Evolutionary conservation across 2,329 filamentous ascomycete genomes (phyloP), one percentile per base, ranked within the genome.

Genomic region (Claviceps fusiformis): DNA sequence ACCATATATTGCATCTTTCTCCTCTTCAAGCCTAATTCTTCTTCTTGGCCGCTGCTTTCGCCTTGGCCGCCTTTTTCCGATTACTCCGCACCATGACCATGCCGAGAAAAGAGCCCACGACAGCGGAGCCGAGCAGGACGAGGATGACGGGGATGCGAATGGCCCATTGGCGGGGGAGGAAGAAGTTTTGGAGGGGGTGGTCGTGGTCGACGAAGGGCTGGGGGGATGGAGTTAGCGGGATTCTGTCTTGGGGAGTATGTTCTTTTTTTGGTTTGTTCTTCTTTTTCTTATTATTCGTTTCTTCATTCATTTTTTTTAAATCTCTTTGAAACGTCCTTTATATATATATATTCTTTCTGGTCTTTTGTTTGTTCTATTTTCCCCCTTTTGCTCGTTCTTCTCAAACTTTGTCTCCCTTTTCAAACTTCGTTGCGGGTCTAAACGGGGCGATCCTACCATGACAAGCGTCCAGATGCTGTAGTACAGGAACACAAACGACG

Each of bases 11-110:
- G 2, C 24, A 24, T 24, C 15, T 39, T 39, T 39, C 37, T 2
- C 37, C 5, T 24, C 24, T 24, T 24, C 24, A 2, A 39, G 5
- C 10, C 29, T 78, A 89, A 58, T 85, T 82, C 84, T 95, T 93
- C 83, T 95, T 95, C 78, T 89, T 89, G 37, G 77, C 76, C 24
- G 86, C 85, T 56, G 87, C 86, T 73, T 90, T 91, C 60, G 87
- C 86, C 81, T 97, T 98, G 62, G 89, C 85, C 3, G 89, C 89
- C 82, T 93, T 96, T 83, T 97, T 97, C 71, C 87, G 81, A 78
- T 96, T 96, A 79, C 92, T 97, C 70, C 89, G 83, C 75, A 98
- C 97, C 93, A 98, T 98, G 67, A 98, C 92, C 68, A 95, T 85
- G 65, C 87, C 86, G 62, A 98, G 79, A 78, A 98, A 98, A 58